These are phyloP conservation scores for Raphidocelis subcapitata DNA, from an alignment of 139 green algal genomes.

Conservation along the genomic window DNA sequence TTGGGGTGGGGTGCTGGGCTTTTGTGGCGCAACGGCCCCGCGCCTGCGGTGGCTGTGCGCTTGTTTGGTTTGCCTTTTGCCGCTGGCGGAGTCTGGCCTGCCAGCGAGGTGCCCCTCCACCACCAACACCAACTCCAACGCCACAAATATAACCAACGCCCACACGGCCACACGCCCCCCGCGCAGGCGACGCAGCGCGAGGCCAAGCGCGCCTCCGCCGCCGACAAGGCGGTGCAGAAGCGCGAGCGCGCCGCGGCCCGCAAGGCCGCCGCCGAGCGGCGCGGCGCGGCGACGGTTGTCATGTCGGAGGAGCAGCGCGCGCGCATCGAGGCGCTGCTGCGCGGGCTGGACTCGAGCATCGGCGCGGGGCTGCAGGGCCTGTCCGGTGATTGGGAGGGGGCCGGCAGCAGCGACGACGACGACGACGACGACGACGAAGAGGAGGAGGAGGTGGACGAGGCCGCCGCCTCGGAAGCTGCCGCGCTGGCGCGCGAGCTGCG, in stretches of 20 bases:
- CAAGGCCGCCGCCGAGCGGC: slow-evolving; percentile 5
- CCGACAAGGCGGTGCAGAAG: too few relatives aligned
- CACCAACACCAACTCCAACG: too few relatives aligned
- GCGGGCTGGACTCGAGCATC: slow-evolving; percentile 7
- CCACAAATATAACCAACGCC: too few relatives aligned
- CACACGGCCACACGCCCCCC: too few relatives aligned
- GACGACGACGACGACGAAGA: not conserved
- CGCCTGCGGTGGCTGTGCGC: too few relatives aligned
- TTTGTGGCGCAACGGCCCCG: too few relatives aligned
- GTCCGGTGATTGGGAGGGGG: not conserved
- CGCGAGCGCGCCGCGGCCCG: not conserved
- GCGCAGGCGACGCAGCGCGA: not conserved
- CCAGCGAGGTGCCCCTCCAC: too few relatives aligned
- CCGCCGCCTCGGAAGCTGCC: not conserved
- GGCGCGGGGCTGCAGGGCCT: not conserved
- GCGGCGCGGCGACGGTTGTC: slow-evolving; percentile 22
- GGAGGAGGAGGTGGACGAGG: not conserved
- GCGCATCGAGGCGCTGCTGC: slow-evolving; percentile 40
- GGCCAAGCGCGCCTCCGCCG: too few relatives aligned
- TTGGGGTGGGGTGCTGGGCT: too few relatives aligned
- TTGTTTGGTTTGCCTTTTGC: too few relatives aligned
- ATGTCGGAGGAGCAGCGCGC: slow-evolving; percentile 50
- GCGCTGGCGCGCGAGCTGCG: slow-evolving; percentile 36
- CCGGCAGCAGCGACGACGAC: not conserved
- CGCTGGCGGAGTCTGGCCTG: too few relatives aligned